Conservation (phyloP, 2,329 filamentous ascomycete species). For the Thielaviopsis euricoi region DNA sequence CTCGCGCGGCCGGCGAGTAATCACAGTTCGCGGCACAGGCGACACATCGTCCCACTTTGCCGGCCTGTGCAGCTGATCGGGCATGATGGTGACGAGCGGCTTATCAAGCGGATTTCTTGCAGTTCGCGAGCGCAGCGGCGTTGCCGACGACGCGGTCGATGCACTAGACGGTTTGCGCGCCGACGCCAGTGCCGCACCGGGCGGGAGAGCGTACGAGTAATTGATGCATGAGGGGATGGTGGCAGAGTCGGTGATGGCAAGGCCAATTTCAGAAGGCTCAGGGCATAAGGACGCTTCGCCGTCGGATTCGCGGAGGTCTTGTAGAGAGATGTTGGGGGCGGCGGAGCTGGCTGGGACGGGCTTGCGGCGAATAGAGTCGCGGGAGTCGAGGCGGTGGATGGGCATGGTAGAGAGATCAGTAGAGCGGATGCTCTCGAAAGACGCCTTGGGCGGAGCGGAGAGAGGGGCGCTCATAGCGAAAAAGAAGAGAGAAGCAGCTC, state of each 20-base stretch:
- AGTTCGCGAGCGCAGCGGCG: not conserved
- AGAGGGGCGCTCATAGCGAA: too few relatives aligned
- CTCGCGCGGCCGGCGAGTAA: not conserved
- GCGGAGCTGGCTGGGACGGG: not conserved
- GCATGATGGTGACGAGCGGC: not conserved
- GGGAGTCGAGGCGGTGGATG: not conserved
- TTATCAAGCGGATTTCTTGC: not conserved
- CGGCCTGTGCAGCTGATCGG: not conserved
- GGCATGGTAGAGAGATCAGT: not conserved
- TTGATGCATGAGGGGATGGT: too few relatives aligned
- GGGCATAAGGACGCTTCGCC: too few relatives aligned
- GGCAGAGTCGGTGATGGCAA: too few relatives aligned
- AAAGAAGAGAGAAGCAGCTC: too few relatives aligned
- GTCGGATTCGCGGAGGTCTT: not conserved
- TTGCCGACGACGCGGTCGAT: not conserved
- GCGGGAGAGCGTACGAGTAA: not conserved
- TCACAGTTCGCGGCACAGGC: constrained; percentile 3
- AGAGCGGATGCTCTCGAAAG: too few relatives aligned
- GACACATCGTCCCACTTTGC: not conserved
- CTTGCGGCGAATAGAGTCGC: constrained; percentile 8
- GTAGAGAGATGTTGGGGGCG: not conserved
- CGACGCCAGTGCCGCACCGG: not conserved
- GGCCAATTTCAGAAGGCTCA: too few relatives aligned
- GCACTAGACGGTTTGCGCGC: not conserved
- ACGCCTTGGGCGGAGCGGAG: too few relatives aligned